These are phyloP conservation scores for Tympanopsis confertula DNA, from an alignment of 2,329 filamentous ascomycete genomes.

Conservation along the genomic window DNA sequence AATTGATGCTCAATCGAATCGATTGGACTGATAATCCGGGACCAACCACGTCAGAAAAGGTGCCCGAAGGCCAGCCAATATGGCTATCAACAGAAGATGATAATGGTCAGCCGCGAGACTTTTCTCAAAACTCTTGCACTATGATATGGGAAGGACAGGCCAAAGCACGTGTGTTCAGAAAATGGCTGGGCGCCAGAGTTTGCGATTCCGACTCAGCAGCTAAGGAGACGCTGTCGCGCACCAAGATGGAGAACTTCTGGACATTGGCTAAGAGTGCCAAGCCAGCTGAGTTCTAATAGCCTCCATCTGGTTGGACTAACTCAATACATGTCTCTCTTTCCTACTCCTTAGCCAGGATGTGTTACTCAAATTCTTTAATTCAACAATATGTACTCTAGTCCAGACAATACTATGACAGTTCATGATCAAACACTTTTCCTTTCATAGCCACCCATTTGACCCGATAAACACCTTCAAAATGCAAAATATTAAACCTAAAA, in stretches of 20 bases:
- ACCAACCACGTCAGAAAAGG: constrained; percentile 12
- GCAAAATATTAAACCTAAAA: too few species aligned
- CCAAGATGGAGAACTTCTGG: constrained; percentile 95
- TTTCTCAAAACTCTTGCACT: constrained; percentile 69
- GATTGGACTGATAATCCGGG: constrained; percentile 86
- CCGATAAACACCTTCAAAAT: too few species aligned
- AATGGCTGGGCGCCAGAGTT: constrained; percentile 71
- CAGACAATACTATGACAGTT: too few species aligned
- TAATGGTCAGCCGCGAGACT: constrained; percentile 66
- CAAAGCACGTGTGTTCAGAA: constrained; percentile 69
- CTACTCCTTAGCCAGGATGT: too few species aligned
- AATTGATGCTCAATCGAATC: constrained; percentile 85
- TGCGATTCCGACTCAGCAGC: constrained; percentile 88
- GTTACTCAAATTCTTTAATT: too few species aligned
- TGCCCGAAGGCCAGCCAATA: constrained; percentile 5
- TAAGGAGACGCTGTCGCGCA: constrained; percentile 64
- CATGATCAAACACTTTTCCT: too few species aligned
- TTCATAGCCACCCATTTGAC: too few species aligned
- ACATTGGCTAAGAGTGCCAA: constrained; percentile 60
- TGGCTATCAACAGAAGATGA: constrained; percentile 40
- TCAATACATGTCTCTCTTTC: too few species aligned
- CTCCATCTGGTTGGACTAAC: too few species aligned
- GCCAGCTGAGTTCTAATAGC: not conserved
- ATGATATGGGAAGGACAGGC: constrained; percentile 86
- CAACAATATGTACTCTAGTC: too few species aligned